phyloP scores from a whole-genome alignment of 163 green algal species.

The Chlamydomonas reinhardtii region DNA sequence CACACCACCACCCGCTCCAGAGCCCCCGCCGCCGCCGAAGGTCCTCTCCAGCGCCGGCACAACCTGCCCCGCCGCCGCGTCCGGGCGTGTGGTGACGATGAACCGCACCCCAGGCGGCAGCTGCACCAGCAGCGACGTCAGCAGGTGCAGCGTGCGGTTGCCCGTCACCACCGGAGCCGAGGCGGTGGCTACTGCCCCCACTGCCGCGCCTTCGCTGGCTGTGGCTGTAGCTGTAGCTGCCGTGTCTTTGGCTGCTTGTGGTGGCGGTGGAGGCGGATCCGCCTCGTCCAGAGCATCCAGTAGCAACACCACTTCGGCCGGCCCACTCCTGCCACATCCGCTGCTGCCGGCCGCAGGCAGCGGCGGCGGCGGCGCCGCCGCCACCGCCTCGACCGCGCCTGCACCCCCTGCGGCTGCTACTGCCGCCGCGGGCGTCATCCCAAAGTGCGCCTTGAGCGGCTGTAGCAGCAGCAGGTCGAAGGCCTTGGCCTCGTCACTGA shows the following conservation, averaged over 20 bases:
- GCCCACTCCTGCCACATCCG: too few relatives aligned
- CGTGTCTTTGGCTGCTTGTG: too few relatives aligned
- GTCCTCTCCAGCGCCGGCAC: neutral
- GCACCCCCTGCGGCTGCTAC: neutral
- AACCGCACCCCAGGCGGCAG: slow-evolving; percentile 22
- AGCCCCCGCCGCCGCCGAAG: neutral
- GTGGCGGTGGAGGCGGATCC: neutral
- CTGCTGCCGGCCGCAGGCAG: too few relatives aligned
- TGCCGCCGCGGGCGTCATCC: too few relatives aligned
- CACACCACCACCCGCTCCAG: neutral
- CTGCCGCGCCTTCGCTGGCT: too few relatives aligned
- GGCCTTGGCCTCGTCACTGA: slow-evolving; percentile 8
- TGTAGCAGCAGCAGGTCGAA: slow-evolving; percentile 5
- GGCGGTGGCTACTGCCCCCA: too few relatives aligned
- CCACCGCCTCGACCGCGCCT: too few relatives aligned
- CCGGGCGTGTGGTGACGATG: slow-evolving; percentile 26
- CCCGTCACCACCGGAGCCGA: too few relatives aligned
- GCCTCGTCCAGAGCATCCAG: slow-evolving; percentile 28
- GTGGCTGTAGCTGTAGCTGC: too few relatives aligned
- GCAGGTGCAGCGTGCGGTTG: too few relatives aligned
- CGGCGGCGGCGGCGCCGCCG: too few relatives aligned
- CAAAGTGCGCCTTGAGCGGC: neutral
- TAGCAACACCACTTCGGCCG: neutral
- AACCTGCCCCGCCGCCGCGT: slow-evolving; percentile 11
- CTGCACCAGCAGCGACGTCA: neutral